Percentiles rank a stretch among this genome's conserved stretches.
These are phyloP conservation scores for Centella asiatica DNA, from an alignment of 129 eudicot species.

Conservation along the genomic window DNA sequence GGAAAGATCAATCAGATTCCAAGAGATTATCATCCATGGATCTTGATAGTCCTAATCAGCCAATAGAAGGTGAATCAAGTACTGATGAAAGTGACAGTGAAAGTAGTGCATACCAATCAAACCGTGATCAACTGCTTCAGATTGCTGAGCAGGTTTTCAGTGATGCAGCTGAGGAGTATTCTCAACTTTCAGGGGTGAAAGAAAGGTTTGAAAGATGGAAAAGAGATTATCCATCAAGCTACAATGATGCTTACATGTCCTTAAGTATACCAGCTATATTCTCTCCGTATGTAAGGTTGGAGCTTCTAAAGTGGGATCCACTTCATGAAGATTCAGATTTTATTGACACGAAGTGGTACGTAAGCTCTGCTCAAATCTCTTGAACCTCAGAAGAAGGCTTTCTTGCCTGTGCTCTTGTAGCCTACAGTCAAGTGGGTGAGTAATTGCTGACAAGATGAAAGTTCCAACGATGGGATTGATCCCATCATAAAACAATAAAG, in stretches of 20 bases:
- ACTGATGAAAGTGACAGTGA: slow-evolving; percentile 94
- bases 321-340: slow-evolving; percentile 93
- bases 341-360: slow-evolving; percentile 86
- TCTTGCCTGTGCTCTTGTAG: slow-evolving; percentile 28
- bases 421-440: slow-evolving; percentile 51
- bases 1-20: slow-evolving; percentile 53
- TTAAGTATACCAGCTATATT: slow-evolving; percentile 77
- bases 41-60: slow-evolving; percentile 29
- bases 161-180: slow-evolving; percentile 77
- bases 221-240: slow-evolving; percentile 57
- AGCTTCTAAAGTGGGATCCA: slow-evolving; percentile 99
- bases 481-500: slow-evolving; percentile 21
- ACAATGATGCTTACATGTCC: slow-evolving; percentile 85
- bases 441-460: slow-evolving; percentile 42
- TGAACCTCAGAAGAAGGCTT: slow-evolving; percentile 44
- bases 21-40: slow-evolving; percentile 48
- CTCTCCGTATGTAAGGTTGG: slow-evolving; percentile 95
- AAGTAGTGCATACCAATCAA: slow-evolving; percentile 74
- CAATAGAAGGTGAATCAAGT: slow-evolving; percentile 90
- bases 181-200: slow-evolving; percentile 63
- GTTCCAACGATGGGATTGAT: slow-evolving; percentile 21
- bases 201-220: slow-evolving; percentile 79
- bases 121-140: slow-evolving; percentile 64
- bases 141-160: slow-evolving; percentile 76
- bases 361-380: slow-evolving; percentile 42